These are phyloP conservation scores for Apophysomyces sp. DNA, from an alignment of 371 early-diverging fungal species.

Conservation along the genomic window DNA sequence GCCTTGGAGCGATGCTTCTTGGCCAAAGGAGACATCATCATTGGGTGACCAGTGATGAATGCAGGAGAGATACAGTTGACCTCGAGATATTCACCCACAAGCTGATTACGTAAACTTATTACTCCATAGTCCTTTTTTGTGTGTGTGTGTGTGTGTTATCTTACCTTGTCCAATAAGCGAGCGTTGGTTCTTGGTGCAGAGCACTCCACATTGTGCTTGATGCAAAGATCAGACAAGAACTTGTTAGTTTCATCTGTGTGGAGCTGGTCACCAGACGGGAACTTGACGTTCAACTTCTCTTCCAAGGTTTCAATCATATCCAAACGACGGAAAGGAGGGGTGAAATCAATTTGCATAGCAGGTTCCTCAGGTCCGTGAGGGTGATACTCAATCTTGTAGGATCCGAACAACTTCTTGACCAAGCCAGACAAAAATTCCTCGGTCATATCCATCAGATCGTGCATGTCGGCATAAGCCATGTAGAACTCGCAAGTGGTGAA, in stretches of 20 bases:
- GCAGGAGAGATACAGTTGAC: conserved; percentile 95
- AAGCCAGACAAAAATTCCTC: conserved; percentile 91
- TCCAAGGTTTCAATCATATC: conserved; percentile 95
- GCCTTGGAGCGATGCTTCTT: conserved; percentile 93
- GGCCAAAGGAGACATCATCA: conserved; percentile 99
- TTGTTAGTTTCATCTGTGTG: conserved; percentile 81
- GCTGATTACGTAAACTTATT: no score
- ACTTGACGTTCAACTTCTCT: conserved; percentile 83
- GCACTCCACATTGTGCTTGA: conserved; percentile 92
- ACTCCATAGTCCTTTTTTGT: no score
- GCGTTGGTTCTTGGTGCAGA: conserved; percentile 94
- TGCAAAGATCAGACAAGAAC: conserved; percentile 90
- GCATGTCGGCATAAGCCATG: conserved; percentile 99
- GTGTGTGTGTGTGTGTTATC: no score
- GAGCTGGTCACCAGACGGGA: conserved; percentile 89
- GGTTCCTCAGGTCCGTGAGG: conserved; percentile 88
- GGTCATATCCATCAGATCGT: conserved; percentile 96
- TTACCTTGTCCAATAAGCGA: conserved; percentile 92
- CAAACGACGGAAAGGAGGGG: conserved; percentile 96
- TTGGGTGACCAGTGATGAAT: conserved; percentile 98
- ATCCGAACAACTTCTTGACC: conserved; percentile 90
- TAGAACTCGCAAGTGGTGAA: conserved; percentile 99
- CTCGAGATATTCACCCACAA: conserved; percentile 98
- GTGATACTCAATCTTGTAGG: conserved; percentile 89
- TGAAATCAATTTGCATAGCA: conserved; percentile 88